Evolutionary conservation across 2,329 filamentous ascomycete genomes (phyloP).

Genomic region (Paramyrothecium sp.): DNA sequence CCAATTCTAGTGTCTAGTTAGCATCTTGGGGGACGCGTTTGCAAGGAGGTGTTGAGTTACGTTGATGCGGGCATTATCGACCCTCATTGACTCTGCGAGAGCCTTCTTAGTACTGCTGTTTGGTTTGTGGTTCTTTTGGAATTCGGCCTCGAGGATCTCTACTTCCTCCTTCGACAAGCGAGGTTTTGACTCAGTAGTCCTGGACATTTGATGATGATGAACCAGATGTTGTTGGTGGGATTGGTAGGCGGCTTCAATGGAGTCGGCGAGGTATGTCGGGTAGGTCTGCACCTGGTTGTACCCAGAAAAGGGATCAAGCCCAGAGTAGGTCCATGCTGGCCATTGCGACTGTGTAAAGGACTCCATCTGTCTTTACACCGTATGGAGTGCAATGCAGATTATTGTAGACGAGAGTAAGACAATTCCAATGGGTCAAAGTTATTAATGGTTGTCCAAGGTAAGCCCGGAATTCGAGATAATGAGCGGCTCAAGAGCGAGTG

Average conservation of each 20-base stretch:
- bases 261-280: slow-evolving; percentile 33
- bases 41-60: slow-evolving; percentile 33
- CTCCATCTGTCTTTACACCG: slow-evolving; percentile 22
- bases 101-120: slow-evolving; percentile 60
- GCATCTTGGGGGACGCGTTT: slow-evolving; percentile 20
- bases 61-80: slow-evolving; percentile 64
- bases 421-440: slow-evolving; percentile 7
- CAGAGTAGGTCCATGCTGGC: slow-evolving; percentile 32
- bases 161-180: slow-evolving; percentile 59
- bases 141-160: slow-evolving; percentile 58
- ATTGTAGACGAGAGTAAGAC: neutral
- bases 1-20: slow-evolving; percentile 54
- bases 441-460: neutral
- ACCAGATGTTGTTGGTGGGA: slow-evolving; percentile 33
- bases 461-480: neutral
- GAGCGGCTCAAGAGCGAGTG: neutral
- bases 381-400: neutral
- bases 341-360: slow-evolving; percentile 33
- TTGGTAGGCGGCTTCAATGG: slow-evolving; percentile 33
- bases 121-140: slow-evolving; percentile 63
- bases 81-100: slow-evolving; percentile 58
- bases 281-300: slow-evolving; percentile 32
- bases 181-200: slow-evolving; percentile 48
- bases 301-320: slow-evolving; percentile 23
- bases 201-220: slow-evolving; percentile 35